Conservation (phyloP, 169 alveolate species). For the Cryptosporidium ubiquitum region DNA sequence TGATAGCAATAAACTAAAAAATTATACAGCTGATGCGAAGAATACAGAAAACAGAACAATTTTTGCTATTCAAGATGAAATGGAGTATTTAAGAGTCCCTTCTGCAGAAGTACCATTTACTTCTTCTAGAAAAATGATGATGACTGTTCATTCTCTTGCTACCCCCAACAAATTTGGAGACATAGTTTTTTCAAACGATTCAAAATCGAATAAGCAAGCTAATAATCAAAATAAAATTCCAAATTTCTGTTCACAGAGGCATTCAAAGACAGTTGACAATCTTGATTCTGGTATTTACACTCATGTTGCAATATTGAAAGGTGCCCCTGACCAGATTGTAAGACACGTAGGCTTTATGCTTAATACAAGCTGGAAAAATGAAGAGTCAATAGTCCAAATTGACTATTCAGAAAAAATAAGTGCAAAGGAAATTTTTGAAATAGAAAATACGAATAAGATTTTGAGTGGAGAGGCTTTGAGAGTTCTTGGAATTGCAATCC, state of each 20-base stretch:
- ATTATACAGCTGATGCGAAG: neutral
- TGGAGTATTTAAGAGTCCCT: constrained; percentile 37
- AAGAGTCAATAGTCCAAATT: constrained; percentile 7
- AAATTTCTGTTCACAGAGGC: neutral
- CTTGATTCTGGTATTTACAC: constrained; percentile 77
- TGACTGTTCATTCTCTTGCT: constrained; percentile 86
- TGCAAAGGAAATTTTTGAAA: constrained; percentile 41
- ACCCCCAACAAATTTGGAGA: constrained; percentile 78
- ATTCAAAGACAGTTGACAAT: constrained; percentile 55
- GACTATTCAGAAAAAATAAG: constrained; percentile 20
- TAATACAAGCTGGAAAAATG: constrained; percentile 20
- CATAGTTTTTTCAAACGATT: constrained; percentile 54
- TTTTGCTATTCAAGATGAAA: constrained; percentile 14
- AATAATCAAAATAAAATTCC: neutral
- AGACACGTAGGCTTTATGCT: constrained; percentile 50
- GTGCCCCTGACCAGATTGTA: constrained; percentile 89
- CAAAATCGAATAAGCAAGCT: neutral
- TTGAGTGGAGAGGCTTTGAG: constrained; percentile 86
- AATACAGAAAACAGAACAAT: neutral
- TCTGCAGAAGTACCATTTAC: constrained; percentile 89
- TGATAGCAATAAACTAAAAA: neutral
- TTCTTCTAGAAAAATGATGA: constrained; percentile 89
- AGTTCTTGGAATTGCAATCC: constrained; percentile 87
- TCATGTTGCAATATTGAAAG: constrained; percentile 90
- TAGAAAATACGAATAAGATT: constrained; percentile 76